Evolutionary conservation across 1,284 basidiomycete genomes (phyloP), one percentile per base, ranked within the genome.

Genomic region (Austroboletus novae-zelandiae): DNA sequence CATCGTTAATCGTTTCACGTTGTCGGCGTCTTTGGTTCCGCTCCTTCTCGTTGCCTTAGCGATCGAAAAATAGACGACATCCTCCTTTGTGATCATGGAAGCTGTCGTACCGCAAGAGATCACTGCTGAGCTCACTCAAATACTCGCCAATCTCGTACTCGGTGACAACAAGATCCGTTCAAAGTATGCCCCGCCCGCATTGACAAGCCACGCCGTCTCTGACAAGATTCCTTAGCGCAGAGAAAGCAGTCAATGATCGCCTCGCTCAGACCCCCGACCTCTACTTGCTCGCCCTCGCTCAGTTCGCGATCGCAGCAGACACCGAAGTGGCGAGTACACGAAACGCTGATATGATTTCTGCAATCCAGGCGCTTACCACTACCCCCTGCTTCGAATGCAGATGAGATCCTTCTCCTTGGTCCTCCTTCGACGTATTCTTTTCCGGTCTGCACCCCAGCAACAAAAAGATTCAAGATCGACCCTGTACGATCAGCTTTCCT

Each of bases 381-480:
- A 27, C 7, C 25, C 43, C 25, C 43, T 18, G 40, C 41, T 49
- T 48, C 48, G 42, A 52, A 50, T 36, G 36, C 56, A 88, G 85
- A 90, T 90, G 87, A 81, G 88, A 35, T 86, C 87, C 0, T 91
- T 91, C 66, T 87, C 87, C 2, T 74, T 90, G 31, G 86, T 91
- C 13, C 79, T 91, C 23, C 78, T 90, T 30, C 78, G 88, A 9
- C 79, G 88, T 9, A 75, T 91, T 5, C 78, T 90, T 43, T 90
- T 90, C 66, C 79, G 87, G 23, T 57, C 75, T 2, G 56, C 71
- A 7, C 71, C 71, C 36, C 69, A 55, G 48, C 65, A 62, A 4
- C 61, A 56, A 13, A 71, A 66, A 59, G 64, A 60, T 5, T 68
- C 69, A 17, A 70, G 75, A 18, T 62, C 77, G 34, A 76, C 83